Percentiles rank a stretch among this genome's conserved stretches.
Evolutionary conservation across 2,329 filamentous ascomycete genomes (phyloP).

Genomic region (Fusarium sp.): DNA sequence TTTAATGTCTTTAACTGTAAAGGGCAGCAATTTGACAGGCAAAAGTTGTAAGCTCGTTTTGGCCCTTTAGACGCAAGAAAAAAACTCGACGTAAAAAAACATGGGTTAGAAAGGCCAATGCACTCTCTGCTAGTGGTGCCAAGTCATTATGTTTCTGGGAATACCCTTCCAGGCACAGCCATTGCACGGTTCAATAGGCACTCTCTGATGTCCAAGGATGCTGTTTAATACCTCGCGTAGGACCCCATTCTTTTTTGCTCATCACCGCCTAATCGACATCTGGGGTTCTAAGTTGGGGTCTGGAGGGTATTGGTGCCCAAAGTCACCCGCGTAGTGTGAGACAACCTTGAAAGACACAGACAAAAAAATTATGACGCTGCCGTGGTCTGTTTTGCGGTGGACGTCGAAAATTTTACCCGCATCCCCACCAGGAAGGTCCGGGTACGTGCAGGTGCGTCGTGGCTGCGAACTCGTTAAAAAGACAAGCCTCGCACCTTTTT

Average conservation of each 20-base stretch:
- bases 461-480: conserved; percentile 35
- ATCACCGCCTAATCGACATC: conserved; percentile 30
- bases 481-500: conserved; percentile 36
- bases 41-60: not conserved
- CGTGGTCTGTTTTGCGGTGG: conserved; percentile 41
- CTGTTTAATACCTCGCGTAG: not conserved
- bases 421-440: conserved; percentile 26
- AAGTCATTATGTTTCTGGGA: conserved; percentile 10
- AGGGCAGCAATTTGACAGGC: conserved; percentile 27
- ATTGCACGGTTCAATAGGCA: not conserved
- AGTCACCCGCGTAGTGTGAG: no score
- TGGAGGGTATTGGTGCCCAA: conserved; percentile 38
- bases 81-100: conserved; percentile 13
- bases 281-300: conserved; percentile 5
- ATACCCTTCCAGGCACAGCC: not conserved
- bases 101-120: conserved; percentile 11
- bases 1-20: conserved; percentile 6
- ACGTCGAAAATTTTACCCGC: conserved; percentile 45
- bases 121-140: conserved; percentile 13
- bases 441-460: conserved; percentile 19
- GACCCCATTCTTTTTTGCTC: not conserved
- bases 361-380: conserved; percentile 15
- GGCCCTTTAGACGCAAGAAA: not conserved
- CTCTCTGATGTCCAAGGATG: not conserved
- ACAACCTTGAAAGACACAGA: no score